Evolutionary conservation across 352 stramenopile genomes (phyloP), one percentile per base, ranked within the genome.

Genomic region (Globisporangium nunn): DNA sequence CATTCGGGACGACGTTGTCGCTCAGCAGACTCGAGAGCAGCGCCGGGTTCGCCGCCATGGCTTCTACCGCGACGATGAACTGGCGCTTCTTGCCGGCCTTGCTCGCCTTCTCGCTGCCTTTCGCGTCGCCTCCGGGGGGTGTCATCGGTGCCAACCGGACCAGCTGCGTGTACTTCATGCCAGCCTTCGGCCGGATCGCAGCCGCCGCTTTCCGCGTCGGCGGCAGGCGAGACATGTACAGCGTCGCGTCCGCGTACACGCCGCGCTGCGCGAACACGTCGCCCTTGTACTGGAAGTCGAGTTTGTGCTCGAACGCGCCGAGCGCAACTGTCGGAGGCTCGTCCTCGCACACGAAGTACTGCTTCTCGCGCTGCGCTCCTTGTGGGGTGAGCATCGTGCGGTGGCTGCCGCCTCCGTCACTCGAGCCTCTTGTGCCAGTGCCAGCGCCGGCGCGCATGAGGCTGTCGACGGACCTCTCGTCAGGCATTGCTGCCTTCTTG

Each of bases 201-300:
- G 23, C 23, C 2, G 72, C 62, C 0, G 51, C 45, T 46, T 85
- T 87, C 17, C 71, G 66, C 43, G 75, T 81, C 3, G 72, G 69
- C 7, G 78, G 73, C 10, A 91, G 50, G 3, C 81, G 73, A 17
- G 81, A 91, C 66, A 91, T 83, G 63, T 91, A 91, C 18, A 91
- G 53, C 30, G 68, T 71, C 0, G 74, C 78, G 14, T 91, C 78
- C 0, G 64, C 75, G 62, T 91, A 91, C n/a, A 72, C 54, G 2
- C 78, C 81, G 45, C 75, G 81, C 57, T 91, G 81, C n/a, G 73
- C 67, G 54, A 91, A 91, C 10, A 86, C 62, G 48, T 91, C 81
- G 41, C 81, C 81, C 54, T 68, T 70, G 53, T 89, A 91, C 49
- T 83, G 73, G 59, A 88, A 91, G 12, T 65, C 63, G 10, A 87